Evolutionary conservation across 306 rosid genomes (phyloP), one percentile per base, ranked within the genome.

Genomic region (Boehmeria nivea): DNA sequence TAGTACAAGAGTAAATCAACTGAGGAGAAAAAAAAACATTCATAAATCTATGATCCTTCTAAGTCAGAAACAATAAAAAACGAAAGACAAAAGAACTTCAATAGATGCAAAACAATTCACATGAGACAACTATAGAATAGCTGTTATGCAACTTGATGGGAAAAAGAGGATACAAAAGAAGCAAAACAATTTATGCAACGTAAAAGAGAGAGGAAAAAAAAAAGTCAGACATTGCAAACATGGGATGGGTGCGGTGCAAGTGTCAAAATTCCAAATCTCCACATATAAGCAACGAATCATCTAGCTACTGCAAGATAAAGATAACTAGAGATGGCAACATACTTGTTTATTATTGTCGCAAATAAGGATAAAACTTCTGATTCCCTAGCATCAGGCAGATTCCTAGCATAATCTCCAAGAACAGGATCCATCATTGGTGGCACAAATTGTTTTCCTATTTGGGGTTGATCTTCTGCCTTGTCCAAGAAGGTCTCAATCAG

Each of bases 391-490:
- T 93, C 99, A 51, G 99, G 96, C 65, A 87, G 82, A 81, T 93
- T 93, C 77, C 99, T 81, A 23, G 96, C 89, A 44, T 93, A 93
- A 73, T 93, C 99, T 60, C 88, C 93, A 6, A 93, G 89, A 48
- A 93, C 95, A 10, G 96, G 96, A 81, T 93, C 99, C 94, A 93
- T 77, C 99, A 93, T 93, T 2, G 99, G 99, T 21, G 99, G 95
- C 72, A 93, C 99, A 81, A 93, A 87, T 49, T 93, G 99, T 54
- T 85, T 93, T 52, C 99, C 99, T 54, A 83, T 93, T 60, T 85
- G 99, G 42, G 94, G 82, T 53, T 93, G 99, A 77, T 93, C 99
- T 73, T 93, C 99, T 0, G 99, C 99, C 78, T 87, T 93, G 76
- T 93, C 99, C 83, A 93, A 74, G 78, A 93, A 93, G 46, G 99